Conservation (phyloP, 78 protist genomes). For the Polysphondylium violaceum region DNA sequence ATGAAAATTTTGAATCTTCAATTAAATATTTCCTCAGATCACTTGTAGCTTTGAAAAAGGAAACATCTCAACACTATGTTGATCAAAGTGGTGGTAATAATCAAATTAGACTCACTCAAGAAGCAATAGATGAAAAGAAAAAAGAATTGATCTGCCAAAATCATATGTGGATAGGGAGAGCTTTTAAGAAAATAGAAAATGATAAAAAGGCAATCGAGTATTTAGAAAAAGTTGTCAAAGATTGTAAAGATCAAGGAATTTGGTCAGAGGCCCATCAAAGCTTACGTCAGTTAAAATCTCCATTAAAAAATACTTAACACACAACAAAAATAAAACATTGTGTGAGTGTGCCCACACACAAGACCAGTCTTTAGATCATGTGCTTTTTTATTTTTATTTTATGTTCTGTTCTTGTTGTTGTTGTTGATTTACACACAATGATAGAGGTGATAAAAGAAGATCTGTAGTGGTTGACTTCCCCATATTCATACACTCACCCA, state of each 20-base stretch:
- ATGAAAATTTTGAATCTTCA: background rate
- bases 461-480: no score
- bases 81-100: no score
- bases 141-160: background rate
- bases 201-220: background rate
- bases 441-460: no score
- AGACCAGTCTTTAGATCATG: background rate
- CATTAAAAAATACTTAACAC: background rate
- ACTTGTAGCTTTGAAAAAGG: no score
- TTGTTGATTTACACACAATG: no score
- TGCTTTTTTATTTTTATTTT: background rate
- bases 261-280: no score
- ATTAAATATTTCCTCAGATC: background rate
- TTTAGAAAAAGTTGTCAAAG: background rate
- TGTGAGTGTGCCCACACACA: background rate
- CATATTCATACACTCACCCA: no score
- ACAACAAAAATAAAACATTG: background rate
- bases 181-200: background rate
- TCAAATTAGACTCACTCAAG: no score
- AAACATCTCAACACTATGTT: background rate
- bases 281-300: no score
- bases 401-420: no score
- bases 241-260: background rate
- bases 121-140: slow-evolving; percentile 1
- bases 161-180: background rate